A percentile compares a stretch with the other conserved stretches of the same genome.
phyloP scores from a whole-genome alignment of 106 monocot genomes.

The Alisma plantagoaquatica region DNA sequence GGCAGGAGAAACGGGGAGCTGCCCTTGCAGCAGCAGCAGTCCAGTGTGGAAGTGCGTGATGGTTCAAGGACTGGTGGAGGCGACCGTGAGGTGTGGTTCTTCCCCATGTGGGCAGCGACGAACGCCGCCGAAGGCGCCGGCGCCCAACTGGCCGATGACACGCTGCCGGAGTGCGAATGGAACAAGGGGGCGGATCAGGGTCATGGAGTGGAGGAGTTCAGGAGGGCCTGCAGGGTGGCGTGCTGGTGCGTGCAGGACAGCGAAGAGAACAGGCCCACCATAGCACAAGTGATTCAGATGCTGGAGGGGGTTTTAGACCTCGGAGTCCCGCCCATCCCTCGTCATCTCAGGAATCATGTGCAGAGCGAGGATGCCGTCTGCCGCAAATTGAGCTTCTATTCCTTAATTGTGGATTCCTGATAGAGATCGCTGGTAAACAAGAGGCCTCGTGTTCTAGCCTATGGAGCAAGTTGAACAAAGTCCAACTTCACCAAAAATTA shows the following conservation, averaged over 20 bases:
- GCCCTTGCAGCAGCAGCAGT: not conserved
- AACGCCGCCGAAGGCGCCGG: not conserved
- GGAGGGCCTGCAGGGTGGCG: slow-evolving; percentile 2
- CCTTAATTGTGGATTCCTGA: too few species aligned
- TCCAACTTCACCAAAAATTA: too few species aligned
- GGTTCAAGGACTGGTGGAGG: not conserved
- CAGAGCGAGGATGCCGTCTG: not conserved
- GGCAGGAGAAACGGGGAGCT: too few species aligned
- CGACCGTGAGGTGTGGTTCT: not conserved
- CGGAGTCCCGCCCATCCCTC: not conserved
- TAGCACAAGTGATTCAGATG: not conserved
- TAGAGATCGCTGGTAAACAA: too few species aligned
- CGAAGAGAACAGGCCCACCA: not conserved
- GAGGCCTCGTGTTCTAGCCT: too few species aligned
- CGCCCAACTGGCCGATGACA: not conserved
- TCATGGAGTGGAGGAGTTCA: not conserved
- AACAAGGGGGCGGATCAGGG: too few species aligned
- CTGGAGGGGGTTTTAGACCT: slow-evolving; percentile 1
- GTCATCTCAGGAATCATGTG: not conserved
- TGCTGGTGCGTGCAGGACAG: slow-evolving; percentile 1
- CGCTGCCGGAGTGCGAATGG: too few species aligned
- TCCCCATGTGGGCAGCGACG: not conserved
- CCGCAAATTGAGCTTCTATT: too few species aligned
- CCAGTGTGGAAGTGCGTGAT: not conserved
- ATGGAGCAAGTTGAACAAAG: too few species aligned